phyloP scores from a whole-genome alignment of 805 yeast species.

The Lipomyces lipofer region DNA sequence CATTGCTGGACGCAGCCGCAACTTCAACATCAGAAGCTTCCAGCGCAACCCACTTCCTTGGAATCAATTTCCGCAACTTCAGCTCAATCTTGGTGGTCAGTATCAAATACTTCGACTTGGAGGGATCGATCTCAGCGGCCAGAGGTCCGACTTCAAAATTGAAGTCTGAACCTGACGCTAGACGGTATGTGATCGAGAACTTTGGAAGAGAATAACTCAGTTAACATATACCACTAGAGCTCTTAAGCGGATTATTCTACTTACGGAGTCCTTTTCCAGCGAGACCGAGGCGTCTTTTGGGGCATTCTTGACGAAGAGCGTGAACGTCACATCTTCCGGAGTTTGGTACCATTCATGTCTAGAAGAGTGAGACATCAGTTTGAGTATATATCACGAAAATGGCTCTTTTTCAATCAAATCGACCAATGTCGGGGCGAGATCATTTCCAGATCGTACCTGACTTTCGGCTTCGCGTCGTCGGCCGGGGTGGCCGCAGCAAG shows the following conservation, averaged over 20 bases:
- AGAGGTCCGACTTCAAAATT: slow-evolving; percentile 58
- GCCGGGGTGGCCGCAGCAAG: too few species aligned
- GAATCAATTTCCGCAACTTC: slow-evolving; percentile 49
- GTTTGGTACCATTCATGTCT: slow-evolving; percentile 76
- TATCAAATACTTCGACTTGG: slow-evolving; percentile 50
- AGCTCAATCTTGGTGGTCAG: slow-evolving; percentile 77
- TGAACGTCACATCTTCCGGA: slow-evolving; percentile 54
- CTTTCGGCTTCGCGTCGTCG: background rate
- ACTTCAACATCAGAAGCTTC: slow-evolving; percentile 40
- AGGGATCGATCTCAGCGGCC: slow-evolving; percentile 51
- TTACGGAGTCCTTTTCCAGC: slow-evolving; percentile 35
- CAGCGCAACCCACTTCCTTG: slow-evolving; percentile 57
- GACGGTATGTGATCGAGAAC: slow-evolving; percentile 29
- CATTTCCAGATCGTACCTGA: too few species aligned
- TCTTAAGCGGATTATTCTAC: background rate
- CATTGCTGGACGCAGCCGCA: slow-evolving; percentile 11
- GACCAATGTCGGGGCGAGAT: too few species aligned
- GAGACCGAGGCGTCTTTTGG: slow-evolving; percentile 52
- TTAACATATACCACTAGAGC: background rate
- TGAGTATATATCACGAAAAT: too few species aligned
- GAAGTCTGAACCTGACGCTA: slow-evolving; percentile 51
- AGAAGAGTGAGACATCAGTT: too few species aligned
- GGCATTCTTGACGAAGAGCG: slow-evolving; percentile 69
- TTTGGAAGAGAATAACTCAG: too few species aligned
- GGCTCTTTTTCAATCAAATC: too few species aligned